Percentiles rank a stretch among this genome's conserved stretches.
Conservation (phyloP, 2,329 filamentous ascomycete species). For the Clarireedia paspali region DNA sequence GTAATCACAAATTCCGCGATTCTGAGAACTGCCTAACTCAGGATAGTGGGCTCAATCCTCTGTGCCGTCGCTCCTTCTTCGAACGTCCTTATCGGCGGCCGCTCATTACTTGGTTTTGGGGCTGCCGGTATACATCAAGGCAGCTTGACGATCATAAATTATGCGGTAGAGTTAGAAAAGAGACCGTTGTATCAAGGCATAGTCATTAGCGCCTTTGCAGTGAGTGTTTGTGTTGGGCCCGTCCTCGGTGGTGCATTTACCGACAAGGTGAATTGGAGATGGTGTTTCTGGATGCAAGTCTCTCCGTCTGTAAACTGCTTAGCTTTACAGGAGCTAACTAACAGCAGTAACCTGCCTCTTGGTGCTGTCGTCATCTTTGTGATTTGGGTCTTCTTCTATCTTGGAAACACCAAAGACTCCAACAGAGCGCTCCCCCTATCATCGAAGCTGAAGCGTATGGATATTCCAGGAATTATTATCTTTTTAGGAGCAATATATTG, state of each 20-base stretch:
- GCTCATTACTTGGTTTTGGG: slow-evolving; percentile 42
- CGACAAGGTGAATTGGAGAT: slow-evolving; percentile 35
- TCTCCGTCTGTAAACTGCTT: neutral
- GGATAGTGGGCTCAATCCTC: slow-evolving; percentile 35
- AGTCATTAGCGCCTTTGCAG: slow-evolving; percentile 7
- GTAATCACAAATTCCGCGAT: neutral
- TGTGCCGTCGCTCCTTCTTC: slow-evolving; percentile 38
- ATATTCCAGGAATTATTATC: slow-evolving; percentile 29
- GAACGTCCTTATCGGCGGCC: slow-evolving; percentile 36
- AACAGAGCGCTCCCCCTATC: slow-evolving; percentile 15
- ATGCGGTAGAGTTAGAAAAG: slow-evolving; percentile 29
- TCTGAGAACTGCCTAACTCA: neutral
- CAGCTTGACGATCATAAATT: slow-evolving; percentile 42
- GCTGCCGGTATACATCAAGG: slow-evolving; percentile 40
- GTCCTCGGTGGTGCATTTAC: slow-evolving; percentile 55
- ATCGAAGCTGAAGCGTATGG: slow-evolving; percentile 25
- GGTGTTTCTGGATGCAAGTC: slow-evolving; percentile 21
- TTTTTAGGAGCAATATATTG: slow-evolving; percentile 31
- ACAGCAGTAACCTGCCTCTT: slow-evolving; percentile 21
- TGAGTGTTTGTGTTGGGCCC: slow-evolving; percentile 36
- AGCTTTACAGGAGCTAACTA: neutral
- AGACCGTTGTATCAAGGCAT: slow-evolving; percentile 7
- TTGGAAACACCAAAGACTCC: slow-evolving; percentile 32
- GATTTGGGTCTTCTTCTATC: slow-evolving; percentile 34
- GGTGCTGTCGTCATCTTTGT: slow-evolving; percentile 31